Evolutionary conservation across 805 yeast species (phyloP).

Genomic region (Myxozyma lipomycoides): DNA sequence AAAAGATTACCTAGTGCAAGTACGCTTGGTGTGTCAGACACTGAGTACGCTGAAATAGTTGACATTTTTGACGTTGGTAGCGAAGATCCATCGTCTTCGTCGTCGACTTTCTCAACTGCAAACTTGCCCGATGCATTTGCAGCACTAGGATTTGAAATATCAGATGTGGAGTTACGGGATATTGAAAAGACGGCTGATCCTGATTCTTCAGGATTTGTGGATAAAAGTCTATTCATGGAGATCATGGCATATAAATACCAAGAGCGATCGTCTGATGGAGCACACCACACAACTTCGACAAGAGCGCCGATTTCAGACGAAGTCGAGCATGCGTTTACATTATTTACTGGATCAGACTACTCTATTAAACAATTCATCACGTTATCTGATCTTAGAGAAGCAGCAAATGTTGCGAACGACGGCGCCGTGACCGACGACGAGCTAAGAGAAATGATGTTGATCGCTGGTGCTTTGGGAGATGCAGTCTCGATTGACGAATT

Average conservation of each 20-base stretch:
- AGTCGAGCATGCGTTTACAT: slow-evolving; percentile 21
- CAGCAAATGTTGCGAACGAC: neutral
- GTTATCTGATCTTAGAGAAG: neutral
- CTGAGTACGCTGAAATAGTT: slow-evolving; percentile 12
- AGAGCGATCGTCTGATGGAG: neutral
- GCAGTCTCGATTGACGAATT: neutral
- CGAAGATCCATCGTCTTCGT: slow-evolving; percentile 1
- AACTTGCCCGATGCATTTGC: slow-evolving; percentile 32
- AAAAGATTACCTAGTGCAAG: neutral
- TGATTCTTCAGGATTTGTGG: slow-evolving; percentile 31
- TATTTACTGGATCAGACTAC: slow-evolving; percentile 9
- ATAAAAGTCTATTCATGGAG: slow-evolving; percentile 33
- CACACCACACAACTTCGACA: neutral
- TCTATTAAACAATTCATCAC: neutral
- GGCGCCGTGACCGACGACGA: neutral
- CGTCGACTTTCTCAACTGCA: slow-evolving; percentile 21
- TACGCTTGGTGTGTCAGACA: neutral
- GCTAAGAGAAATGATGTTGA: neutral
- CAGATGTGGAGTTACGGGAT: slow-evolving; percentile 20
- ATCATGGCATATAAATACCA: slow-evolving; percentile 22
- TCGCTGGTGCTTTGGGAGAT: neutral
- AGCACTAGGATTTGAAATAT: slow-evolving; percentile 31
- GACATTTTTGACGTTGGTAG: slow-evolving; percentile 16
- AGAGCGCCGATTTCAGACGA: slow-evolving; percentile 2
- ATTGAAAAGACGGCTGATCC: slow-evolving; percentile 31